These are phyloP conservation scores for Rhizopogon hawkerae DNA, from an alignment of 1,284 basidiomycete genomes.

Conservation along the genomic window DNA sequence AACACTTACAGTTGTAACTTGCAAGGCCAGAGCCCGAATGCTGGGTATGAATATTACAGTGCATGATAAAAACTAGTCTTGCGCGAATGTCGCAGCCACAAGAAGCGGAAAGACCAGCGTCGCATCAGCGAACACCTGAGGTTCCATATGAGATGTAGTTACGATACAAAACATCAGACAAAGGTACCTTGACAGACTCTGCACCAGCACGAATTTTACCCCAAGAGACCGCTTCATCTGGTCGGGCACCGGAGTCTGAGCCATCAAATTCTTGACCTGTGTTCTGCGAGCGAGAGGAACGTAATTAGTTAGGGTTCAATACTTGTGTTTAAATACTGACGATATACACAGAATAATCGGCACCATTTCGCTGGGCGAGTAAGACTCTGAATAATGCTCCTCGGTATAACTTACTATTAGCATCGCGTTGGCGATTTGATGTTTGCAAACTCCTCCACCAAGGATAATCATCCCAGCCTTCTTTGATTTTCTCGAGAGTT, in stretches of 20 bases:
- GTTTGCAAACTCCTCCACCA: conserved; percentile 98
- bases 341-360: conserved; percentile 96
- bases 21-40: background rate
- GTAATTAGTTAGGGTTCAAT: conserved; percentile 7
- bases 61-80: conserved; percentile 24
- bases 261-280: conserved; percentile 99
- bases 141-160: conserved; percentile 2
- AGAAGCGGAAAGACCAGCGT: conserved; percentile 87
- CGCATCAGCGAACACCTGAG: conserved; percentile 66
- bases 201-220: conserved; percentile 93
- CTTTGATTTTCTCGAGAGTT: conserved; percentile 78
- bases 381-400: conserved; percentile 2
- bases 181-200: conserved; percentile 81
- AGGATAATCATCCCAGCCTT: conserved; percentile 99
- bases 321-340: conserved; percentile 37
- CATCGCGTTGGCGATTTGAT: conserved; percentile 99
- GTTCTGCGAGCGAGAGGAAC: conserved; percentile 46
- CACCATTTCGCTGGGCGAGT: conserved; percentile 78
- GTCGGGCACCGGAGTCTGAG: conserved; percentile 93
- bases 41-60: background rate
- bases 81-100: conserved; percentile 81
- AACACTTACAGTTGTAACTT: background rate
- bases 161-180: background rate
- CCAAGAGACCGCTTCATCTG: conserved; percentile 99
- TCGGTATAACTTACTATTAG: conserved; percentile 63